A percentile compares a stretch with the other conserved stretches of the same genome.
Conservation (phyloP, 352 stramenopile species). For the Peronosclerospora sorghi region DNA sequence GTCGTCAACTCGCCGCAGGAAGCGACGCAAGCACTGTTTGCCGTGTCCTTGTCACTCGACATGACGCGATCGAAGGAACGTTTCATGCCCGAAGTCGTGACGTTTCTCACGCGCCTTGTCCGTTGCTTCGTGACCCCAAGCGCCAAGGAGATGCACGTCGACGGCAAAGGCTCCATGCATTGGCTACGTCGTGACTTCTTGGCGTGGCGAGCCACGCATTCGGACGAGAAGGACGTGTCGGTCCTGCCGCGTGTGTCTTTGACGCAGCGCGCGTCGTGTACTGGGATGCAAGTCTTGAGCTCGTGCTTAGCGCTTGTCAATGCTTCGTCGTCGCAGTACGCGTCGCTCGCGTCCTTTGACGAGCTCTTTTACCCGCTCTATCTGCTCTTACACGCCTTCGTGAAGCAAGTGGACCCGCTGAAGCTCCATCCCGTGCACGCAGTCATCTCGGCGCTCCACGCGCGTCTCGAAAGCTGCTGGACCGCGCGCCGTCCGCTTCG, state of each 20-base stretch:
- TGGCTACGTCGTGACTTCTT: constrained; percentile 44
- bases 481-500: constrained; percentile 41
- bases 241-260: constrained; percentile 34
- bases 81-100: constrained; percentile 79
- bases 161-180: constrained; percentile 15
- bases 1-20: constrained; percentile 64
- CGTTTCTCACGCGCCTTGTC: constrained; percentile 39
- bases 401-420: constrained; percentile 22
- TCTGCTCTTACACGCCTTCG: constrained; percentile 49
- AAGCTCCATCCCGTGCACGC: constrained; percentile 21
- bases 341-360: constrained; percentile 50
- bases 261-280: constrained; percentile 30
- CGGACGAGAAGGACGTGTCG: constrained; percentile 7
- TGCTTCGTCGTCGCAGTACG: constrained; percentile 40
- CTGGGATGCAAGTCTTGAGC: constrained; percentile 30
- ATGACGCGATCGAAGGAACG: constrained; percentile 84
- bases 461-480: constrained; percentile 37
- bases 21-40: constrained; percentile 72
- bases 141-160: constrained; percentile 1
- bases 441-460: constrained; percentile 38
- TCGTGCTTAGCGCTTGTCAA: constrained; percentile 40
- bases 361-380: constrained; percentile 69
- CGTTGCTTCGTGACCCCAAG: constrained; percentile 32
- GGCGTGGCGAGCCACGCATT: constrained; percentile 22
- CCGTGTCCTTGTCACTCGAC: constrained; percentile 51